Evolutionary conservation across 2,329 filamentous ascomycete genomes (phyloP), one percentile per base, ranked within the genome.

Genomic region (Fusarium piperis): DNA sequence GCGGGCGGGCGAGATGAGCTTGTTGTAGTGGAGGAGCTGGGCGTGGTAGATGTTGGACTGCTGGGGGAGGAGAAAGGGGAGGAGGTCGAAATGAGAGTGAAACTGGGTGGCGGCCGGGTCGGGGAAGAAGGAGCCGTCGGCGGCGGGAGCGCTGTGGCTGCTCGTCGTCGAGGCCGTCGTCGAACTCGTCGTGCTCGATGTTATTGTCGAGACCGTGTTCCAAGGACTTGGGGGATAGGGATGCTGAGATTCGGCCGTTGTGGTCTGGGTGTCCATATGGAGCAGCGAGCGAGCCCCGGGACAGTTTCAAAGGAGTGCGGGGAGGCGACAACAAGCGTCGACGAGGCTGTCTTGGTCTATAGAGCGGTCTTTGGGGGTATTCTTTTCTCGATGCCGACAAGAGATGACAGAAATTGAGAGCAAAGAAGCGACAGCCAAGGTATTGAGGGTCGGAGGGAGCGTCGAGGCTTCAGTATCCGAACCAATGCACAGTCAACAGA

Each of bases 11-110:
- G 89, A 88, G 73, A 91, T 86, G 78, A 91, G 88, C 77, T 87
- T 88, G 80, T 91, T 91, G 84, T 91, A 91, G 74, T 90, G 86
- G 58, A 89, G 84, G 62, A 92, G 86, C 80, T 90, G 88, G 60
- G 87, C 88, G 76, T 91, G 87, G 80, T 90, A 89, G 70, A 88
- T 82, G 44, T 85, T 88, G 35, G 86, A 83, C 71, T 90, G 88
- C 69, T 90, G 88, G 16, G 88, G 88, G 64, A 90, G 83, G 74
- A 90, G 81, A 70, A 89, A 85, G 36, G 89, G 88, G 30, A 89
- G 82, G 65, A 89, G 82, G 70, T 90, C 87, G 75, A 89, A 75
- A 67, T 85, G 83, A 68, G 83, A 78, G 57, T 85, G 80, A 62
- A 81, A 79, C 51, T 80, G 80, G 46, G 79, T 62, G 64, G 75